Percentiles rank a stretch among this genome's conserved stretches.
Conservation (phyloP, 2,329 filamentous ascomycete species). For the Sphaerulina musiva region DNA sequence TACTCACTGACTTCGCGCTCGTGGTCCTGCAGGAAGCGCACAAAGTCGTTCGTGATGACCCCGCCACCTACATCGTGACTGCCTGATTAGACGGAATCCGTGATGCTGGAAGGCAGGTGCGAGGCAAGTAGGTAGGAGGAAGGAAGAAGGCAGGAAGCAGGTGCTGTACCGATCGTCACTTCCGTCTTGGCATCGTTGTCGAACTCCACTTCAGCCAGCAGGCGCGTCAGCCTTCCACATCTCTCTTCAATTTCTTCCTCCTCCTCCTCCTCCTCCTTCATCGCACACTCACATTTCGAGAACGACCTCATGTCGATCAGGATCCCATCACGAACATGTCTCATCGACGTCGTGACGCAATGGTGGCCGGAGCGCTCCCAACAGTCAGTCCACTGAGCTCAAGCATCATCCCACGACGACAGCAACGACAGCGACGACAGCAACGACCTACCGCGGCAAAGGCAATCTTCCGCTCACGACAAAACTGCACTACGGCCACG, state of each 20-base stretch:
- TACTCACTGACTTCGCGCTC: conserved; percentile 1
- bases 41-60: conserved; percentile 3
- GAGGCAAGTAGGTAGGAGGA: too few relatives aligned
- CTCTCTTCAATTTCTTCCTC: not conserved
- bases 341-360: conserved; percentile 5
- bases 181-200: not conserved
- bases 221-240: not conserved
- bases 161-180: not conserved
- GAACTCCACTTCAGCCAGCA: not conserved
- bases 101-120: too few relatives aligned
- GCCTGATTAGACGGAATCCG: too few relatives aligned
- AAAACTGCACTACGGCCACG: conserved; percentile 2
- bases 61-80: not conserved
- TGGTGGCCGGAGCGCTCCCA: conserved; percentile 2
- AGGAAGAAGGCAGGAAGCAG: too few relatives aligned
- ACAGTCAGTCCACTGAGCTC: too few relatives aligned
- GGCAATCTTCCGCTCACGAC: not conserved
- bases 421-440: too few relatives aligned
- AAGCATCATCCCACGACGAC: too few relatives aligned
- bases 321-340: conserved; percentile 2
- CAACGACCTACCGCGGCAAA: not conserved
- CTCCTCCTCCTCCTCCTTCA: too few relatives aligned
- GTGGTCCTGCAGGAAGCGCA: conserved; percentile 2
- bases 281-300: not conserved
- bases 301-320: conserved; percentile 6